Evolutionary conservation across 2,329 filamentous ascomycete genomes (phyloP).

Genomic region (Mollisia scopiformis): DNA sequence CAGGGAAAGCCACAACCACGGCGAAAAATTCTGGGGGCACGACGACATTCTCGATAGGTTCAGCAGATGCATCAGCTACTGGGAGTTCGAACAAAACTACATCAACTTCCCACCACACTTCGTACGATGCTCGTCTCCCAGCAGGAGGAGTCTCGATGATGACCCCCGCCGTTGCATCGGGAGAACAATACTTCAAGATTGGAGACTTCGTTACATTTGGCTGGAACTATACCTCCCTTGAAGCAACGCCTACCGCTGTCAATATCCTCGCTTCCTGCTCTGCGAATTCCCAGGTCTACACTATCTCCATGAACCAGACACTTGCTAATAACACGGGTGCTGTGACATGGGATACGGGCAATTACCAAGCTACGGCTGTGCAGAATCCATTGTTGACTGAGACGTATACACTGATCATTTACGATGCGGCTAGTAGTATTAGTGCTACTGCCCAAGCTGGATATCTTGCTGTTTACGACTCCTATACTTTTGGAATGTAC

Average conservation of each 20-base stretch:
- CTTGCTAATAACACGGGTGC: conserved; percentile 51
- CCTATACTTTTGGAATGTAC: conserved; percentile 63
- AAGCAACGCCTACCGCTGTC: conserved; percentile 60
- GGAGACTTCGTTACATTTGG: conserved; percentile 60
- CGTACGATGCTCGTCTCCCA: conserved; percentile 49
- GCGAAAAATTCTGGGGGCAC: background rate
- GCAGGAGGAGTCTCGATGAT: conserved; percentile 57
- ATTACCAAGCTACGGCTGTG: conserved; percentile 48
- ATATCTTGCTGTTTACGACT: conserved; percentile 53
- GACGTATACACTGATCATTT: conserved; percentile 64
- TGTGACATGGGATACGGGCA: conserved; percentile 61
- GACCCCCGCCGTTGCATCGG: conserved; percentile 49
- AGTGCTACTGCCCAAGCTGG: conserved; percentile 56
- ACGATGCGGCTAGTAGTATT: conserved; percentile 57
- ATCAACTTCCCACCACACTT: conserved; percentile 22
- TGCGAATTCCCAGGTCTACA: conserved; percentile 55
- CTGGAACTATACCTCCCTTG: conserved; percentile 68
- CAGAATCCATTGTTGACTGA: conserved; percentile 51
- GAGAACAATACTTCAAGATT: conserved; percentile 60
- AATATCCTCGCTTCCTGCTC: conserved; percentile 63
- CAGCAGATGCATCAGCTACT: conserved; percentile 7
- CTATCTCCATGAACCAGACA: conserved; percentile 65
- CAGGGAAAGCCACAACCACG: background rate
- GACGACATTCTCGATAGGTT: conserved; percentile 4
- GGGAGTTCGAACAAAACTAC: conserved; percentile 9